A percentile compares a stretch with the other conserved stretches of the same genome.
phyloP scores from a whole-genome alignment of 805 yeast species.

The Ascoidea tarda region DNA sequence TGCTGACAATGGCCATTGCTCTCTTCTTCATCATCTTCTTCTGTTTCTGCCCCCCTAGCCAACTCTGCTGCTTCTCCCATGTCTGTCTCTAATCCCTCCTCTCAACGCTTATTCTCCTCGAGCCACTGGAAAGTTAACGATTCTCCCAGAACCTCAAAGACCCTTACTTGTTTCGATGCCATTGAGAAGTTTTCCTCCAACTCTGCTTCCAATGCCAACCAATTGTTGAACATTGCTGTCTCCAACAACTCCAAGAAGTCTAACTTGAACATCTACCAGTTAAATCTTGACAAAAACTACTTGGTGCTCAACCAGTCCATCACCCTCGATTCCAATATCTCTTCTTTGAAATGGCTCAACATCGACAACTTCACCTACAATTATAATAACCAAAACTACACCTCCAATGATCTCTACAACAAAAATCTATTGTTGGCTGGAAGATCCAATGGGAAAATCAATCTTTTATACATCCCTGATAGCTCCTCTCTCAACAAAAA shows the following conservation, averaged over 20 bases:
- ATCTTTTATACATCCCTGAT: slow-evolving; percentile 56
- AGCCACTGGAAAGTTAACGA: too few relatives aligned
- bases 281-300: too few relatives aligned
- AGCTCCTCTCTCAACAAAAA: slow-evolving; percentile 24
- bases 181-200: not conserved
- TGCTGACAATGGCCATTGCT: too few relatives aligned
- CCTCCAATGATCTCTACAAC: slow-evolving; percentile 10
- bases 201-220: not conserved
- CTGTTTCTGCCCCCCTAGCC: too few relatives aligned
- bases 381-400: too few relatives aligned
- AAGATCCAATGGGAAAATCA: slow-evolving; percentile 61
- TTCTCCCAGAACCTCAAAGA: too few relatives aligned
- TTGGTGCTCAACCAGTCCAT: not conserved
- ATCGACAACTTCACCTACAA: too few relatives aligned
- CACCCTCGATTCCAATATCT: slow-evolving; percentile 24
- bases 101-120: too few relatives aligned
- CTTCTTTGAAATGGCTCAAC: slow-evolving; percentile 39
- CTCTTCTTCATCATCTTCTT: too few relatives aligned
- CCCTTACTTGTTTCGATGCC: too few relatives aligned
- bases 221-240: not conserved
- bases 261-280: not conserved
- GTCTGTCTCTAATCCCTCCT: too few relatives aligned
- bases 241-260: not conserved
- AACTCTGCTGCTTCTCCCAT: too few relatives aligned
- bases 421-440: slow-evolving; percentile 47